These are phyloP conservation scores for Gossypium mustelinum DNA, from an alignment of 345 rosid genomes.

Conservation along the genomic window DNA sequence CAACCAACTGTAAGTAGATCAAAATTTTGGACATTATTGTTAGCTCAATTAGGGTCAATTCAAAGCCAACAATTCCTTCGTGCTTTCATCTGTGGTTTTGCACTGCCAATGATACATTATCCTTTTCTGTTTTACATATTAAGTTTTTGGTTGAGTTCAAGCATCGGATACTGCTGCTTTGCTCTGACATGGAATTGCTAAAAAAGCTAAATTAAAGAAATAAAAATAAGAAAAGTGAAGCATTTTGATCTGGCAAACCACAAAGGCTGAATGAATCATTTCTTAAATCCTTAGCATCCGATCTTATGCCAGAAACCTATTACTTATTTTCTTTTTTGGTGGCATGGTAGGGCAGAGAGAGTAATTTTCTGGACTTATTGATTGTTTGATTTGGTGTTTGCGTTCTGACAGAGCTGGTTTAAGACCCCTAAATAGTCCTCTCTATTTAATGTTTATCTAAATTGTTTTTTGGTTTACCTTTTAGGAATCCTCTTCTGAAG, in stretches of 20 bases:
- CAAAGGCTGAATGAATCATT: not conserved
- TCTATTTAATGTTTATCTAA: not conserved
- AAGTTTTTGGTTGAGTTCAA: slow-evolving; percentile 4
- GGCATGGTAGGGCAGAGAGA: not conserved
- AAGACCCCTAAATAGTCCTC: not conserved
- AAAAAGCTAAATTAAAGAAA: not conserved
- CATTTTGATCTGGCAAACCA: not conserved
- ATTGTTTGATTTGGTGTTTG: not conserved
- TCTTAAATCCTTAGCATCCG: not conserved
- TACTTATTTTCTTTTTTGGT: not conserved
- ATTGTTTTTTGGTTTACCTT: slow-evolving; percentile 7
- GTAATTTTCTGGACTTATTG: not conserved
- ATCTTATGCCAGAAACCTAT: not conserved
- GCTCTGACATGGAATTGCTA: not conserved
- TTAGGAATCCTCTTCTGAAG: slow-evolving; percentile 67
- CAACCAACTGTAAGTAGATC: slow-evolving; percentile 56
- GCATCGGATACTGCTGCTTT: too few species aligned
- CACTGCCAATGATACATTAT: not conserved
- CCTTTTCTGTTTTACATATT: not conserved
- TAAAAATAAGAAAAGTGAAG: not conserved
- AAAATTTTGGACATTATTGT: not conserved
- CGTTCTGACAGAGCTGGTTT: not conserved
- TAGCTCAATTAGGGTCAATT: not conserved
- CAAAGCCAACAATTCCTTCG: not conserved
- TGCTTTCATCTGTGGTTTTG: not conserved